Evolutionary conservation across 2,329 filamentous ascomycete genomes (phyloP), one percentile per base, ranked within the genome.

Genomic region (Coniosporium uncinatum): DNA sequence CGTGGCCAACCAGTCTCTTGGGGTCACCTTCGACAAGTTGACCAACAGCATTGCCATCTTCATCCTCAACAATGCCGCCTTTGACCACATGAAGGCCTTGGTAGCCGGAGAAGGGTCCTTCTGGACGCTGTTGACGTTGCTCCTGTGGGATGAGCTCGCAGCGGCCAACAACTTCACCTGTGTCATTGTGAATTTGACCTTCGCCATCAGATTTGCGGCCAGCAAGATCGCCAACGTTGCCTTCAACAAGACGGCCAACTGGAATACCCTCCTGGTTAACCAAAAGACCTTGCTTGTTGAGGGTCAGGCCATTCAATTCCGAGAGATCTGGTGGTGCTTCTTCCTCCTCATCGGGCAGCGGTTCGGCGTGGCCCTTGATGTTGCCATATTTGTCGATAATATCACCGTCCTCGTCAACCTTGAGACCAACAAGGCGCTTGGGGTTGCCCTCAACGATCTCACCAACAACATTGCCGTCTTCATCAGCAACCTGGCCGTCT

Each of bases 131-230:
- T 50, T 70, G 70, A 38, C 69, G 69, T 66, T 87, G 81, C 6
- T 80, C 73, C 52, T 83, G 79, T 18, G 82, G 71, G 27, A 88
- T 79, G 21, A 86, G 66, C 53, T 87, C 81, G 36, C 78, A 79
- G 42, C 72, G 75, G 46, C 83, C 83, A 44, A 88, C 74, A 36
- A 85, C 68, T 43, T 85, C 79, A 35, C 84, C 84, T n/a, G 73
- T 76, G 57, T 88, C 83, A 55, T 83, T 84, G 65, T 81, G 78
- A 49, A 88, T 76, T 53, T 84, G 78, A 27, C 84, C 84, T 22
- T 85, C 66, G 59, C 80, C 83, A 57, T 88, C 81, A 52, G 81
- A 80, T 75, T 83, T 83, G 53, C 77, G 78, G 22, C 83, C 83
- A 8, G 79, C 63, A 33, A 88, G 73, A 41, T 75, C 71, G 59